These are phyloP conservation scores for Volvox africanus DNA, from an alignment of 139 green algal genomes.

Conservation along the genomic window DNA sequence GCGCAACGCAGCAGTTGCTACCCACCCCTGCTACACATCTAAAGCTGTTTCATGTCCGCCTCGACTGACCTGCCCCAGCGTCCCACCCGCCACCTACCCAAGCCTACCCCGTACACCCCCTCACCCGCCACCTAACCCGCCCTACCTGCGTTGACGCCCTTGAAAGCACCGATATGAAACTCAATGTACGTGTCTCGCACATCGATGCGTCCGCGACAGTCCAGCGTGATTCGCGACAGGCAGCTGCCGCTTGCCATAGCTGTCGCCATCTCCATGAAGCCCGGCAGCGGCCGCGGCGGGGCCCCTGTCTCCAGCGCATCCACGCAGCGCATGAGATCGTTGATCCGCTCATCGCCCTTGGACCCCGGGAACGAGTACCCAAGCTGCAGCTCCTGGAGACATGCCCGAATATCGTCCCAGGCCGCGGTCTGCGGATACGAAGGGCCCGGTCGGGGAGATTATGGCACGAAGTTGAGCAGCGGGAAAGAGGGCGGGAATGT, in stretches of 20 bases:
- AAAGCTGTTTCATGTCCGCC: background rate
- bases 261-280: slow-evolving; percentile 38
- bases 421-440: background rate
- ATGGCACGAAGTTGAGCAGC: background rate
- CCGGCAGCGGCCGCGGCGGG: slow-evolving; percentile 25
- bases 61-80: background rate
- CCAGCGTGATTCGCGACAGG: background rate
- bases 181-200: slow-evolving; percentile 45
- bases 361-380: background rate
- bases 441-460: background rate
- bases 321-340: slow-evolving; percentile 36
- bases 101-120: background rate
- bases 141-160: slow-evolving; percentile 27
- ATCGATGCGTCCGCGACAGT: slow-evolving; percentile 43
- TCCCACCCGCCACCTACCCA: background rate
- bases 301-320: slow-evolving; percentile 20
- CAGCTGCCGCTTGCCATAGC: background rate
- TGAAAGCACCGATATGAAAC: slow-evolving; percentile 46
- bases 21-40: background rate
- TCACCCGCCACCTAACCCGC: background rate
- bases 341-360: slow-evolving; percentile 26
- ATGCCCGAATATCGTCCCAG: slow-evolving; percentile 42
- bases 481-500: background rate
- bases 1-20: background rate
- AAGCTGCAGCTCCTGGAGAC: slow-evolving; percentile 30